These are phyloP conservation scores for Chaetomium fimeti DNA, from an alignment of 495 filamentous ascomycete species.

Conservation along the genomic window DNA sequence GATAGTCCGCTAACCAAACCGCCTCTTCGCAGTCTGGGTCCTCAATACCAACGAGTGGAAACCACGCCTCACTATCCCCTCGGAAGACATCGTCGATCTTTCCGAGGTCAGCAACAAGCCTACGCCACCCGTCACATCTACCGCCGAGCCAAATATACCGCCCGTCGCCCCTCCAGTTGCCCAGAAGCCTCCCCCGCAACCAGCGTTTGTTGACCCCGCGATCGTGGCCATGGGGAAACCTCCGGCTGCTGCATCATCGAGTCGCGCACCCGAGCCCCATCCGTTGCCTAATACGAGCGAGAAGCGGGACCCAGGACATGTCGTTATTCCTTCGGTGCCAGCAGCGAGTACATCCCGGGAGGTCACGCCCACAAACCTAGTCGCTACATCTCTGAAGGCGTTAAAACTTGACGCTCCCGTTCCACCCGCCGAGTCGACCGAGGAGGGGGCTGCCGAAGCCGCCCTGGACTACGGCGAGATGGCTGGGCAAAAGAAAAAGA, in stretches of 20 bases:
- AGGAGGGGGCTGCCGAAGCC: conserved; percentile 24
- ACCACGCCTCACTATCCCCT: conserved; percentile 38
- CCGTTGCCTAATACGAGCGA: conserved; percentile 39
- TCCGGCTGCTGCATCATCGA: conserved; percentile 26
- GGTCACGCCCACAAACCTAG: conserved; percentile 19
- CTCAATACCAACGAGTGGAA: conserved; percentile 36
- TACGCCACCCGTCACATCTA: conserved; percentile 10
- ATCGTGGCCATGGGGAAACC: conserved; percentile 51
- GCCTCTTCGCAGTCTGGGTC: conserved; percentile 28
- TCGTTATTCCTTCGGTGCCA: conserved; percentile 6
- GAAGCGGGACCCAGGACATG: conserved; percentile 36
- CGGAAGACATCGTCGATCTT: conserved; percentile 43
- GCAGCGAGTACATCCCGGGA: conserved; percentile 11
- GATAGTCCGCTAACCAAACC: background rate
- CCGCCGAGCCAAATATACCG: conserved; percentile 13
- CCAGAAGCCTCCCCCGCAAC: conserved; percentile 17
- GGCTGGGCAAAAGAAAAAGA: conserved; percentile 28
- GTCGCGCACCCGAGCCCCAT: conserved; percentile 23
- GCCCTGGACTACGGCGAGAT: conserved; percentile 25
- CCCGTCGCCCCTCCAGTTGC: conserved; percentile 16
- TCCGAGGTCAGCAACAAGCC: conserved; percentile 29
- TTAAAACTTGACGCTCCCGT: conserved; percentile 22
- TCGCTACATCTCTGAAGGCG: conserved; percentile 20
- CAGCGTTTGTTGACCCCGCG: conserved; percentile 53
- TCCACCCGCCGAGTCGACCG: conserved; percentile 22